Base-by-base conservation (phyloP, 1,284 basidiomycete species). In the Cryptococcus depauperatus region DNA sequence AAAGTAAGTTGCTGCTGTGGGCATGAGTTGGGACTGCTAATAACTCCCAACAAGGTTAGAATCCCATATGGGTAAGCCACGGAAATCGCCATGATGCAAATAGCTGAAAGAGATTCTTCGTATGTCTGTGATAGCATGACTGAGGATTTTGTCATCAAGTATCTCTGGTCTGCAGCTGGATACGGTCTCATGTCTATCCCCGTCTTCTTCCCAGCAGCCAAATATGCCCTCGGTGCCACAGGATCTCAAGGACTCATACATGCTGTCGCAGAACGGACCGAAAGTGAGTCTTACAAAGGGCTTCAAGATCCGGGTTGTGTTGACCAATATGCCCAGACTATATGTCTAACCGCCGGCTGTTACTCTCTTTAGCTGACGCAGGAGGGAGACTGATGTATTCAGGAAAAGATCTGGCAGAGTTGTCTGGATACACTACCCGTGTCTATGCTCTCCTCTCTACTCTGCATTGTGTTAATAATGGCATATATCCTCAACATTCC, bases 91-190 rank as follows among this genome's bases (percentile, higher is more conserved):
- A 5, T 7, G 22, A 26, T 21, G 22, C 21, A 39, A 6, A 26
- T 21, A n/a, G n/a, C n/a, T 39, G 11, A 27, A 11, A n/a, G 16
- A 11, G 22, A 26, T 21, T 6, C n/a, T 22, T 22, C 14, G 23
- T 22, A 8, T 11, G 4, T 26, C 4, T 35, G 41, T 10, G n/a
- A 7, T 14, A 22, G 68, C 14, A 74, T 75, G 88, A 92, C 85
- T 0, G 87, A 92, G 62, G 89, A 93, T 72, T 88, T 87, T 56
- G 83, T 93, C 8, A 89, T 92, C 74, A 92, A 93, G 68, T 93
- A 93, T 64, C 73, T 88, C 9, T 93, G 90, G 89, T 89, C 85
- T 19, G 90, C 88, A 0, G 82, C 83, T 6, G 89, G 89, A 0
- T 93, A 92, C 64, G 79, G 78, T 5, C 76, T 95, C 23, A 93